phyloP scores from a whole-genome alignment of 2,329 filamentous ascomycete species.

The Penicillium sp. region DNA sequence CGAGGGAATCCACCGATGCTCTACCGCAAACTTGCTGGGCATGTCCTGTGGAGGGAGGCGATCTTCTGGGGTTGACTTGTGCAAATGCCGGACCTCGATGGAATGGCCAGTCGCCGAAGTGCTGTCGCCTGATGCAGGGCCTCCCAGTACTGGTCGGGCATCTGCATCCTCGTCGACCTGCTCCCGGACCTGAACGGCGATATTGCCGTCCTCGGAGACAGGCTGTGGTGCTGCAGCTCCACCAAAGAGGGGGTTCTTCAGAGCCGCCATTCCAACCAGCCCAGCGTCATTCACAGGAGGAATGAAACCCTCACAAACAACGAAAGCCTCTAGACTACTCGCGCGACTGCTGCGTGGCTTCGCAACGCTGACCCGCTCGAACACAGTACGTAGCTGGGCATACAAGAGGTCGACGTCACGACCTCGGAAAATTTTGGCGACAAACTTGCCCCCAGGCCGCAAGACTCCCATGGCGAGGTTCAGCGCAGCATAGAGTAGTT shows the following conservation, averaged over 20 bases:
- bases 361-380: constrained; percentile 78
- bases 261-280: constrained; percentile 37
- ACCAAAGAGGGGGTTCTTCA: constrained; percentile 37
- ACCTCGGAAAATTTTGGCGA: constrained; percentile 94
- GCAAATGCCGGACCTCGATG: constrained; percentile 30
- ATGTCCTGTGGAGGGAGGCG: constrained; percentile 17
- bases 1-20: constrained; percentile 77
- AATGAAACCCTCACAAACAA: constrained; percentile 90
- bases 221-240: constrained; percentile 29
- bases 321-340: constrained; percentile 93
- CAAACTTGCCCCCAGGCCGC: constrained; percentile 87
- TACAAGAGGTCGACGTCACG: constrained; percentile 94
- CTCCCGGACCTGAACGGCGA: constrained; percentile 32
- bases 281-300: constrained; percentile 51
- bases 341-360: constrained; percentile 93
- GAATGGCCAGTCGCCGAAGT: constrained; percentile 12
- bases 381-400: constrained; percentile 87
- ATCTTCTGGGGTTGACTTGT: constrained; percentile 27
- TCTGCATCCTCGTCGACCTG: constrained; percentile 39
- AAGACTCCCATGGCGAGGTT: constrained; percentile 91
- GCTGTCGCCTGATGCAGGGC: constrained; percentile 1
- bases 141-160: constrained; percentile 4
- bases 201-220: constrained; percentile 26
- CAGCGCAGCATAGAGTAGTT: constrained; percentile 87
- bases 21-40: constrained; percentile 29